Percentiles rank a stretch among this genome's conserved stretches.
Conservation (phyloP, 2,329 filamentous ascomycete species). For the Diplodia scrobiculata region DNA sequence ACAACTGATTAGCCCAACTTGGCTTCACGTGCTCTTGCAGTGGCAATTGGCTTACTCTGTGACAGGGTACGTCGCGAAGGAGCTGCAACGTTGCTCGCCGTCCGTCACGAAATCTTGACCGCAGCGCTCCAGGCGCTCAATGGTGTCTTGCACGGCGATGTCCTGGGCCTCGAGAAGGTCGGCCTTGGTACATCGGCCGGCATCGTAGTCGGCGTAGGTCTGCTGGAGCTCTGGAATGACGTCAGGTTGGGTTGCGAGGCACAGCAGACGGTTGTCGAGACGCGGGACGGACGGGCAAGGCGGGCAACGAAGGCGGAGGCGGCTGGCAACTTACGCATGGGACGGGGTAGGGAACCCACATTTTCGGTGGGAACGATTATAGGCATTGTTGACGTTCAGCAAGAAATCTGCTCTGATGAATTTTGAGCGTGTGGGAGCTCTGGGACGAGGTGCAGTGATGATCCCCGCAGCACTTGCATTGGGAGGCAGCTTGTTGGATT, state of each 20-base stretch:
- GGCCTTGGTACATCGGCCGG: constrained; percentile 15
- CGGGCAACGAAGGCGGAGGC: constrained; percentile 6
- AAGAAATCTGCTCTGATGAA: background rate
- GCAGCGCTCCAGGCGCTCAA: constrained; percentile 26
- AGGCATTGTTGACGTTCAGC: constrained; percentile 4
- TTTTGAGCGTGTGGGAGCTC: constrained; percentile 7
- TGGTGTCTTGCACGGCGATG: constrained; percentile 2
- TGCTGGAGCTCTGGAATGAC: constrained; percentile 27
- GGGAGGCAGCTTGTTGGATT: constrained; percentile 18
- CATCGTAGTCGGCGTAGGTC: constrained; percentile 27
- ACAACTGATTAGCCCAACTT: background rate
- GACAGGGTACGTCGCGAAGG: constrained; percentile 24
- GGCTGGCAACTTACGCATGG: constrained; percentile 27
- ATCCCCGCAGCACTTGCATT: constrained; percentile 21
- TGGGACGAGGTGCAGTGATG: constrained; percentile 17
- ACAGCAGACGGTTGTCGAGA: constrained; percentile 3
- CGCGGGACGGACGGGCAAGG: background rate
- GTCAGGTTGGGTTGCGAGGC: constrained; percentile 8
- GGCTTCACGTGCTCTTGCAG: background rate
- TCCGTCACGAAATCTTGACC: constrained; percentile 23
- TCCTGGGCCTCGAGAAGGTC: constrained; percentile 23
- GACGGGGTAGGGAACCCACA: constrained; percentile 28
- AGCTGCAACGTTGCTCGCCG: constrained; percentile 27
- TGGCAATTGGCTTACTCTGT: constrained; percentile 19
- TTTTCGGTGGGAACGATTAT: constrained; percentile 26